Evolutionary conservation across 257 asterid genomes (phyloP).

Genomic region (Striga asiatica): DNA sequence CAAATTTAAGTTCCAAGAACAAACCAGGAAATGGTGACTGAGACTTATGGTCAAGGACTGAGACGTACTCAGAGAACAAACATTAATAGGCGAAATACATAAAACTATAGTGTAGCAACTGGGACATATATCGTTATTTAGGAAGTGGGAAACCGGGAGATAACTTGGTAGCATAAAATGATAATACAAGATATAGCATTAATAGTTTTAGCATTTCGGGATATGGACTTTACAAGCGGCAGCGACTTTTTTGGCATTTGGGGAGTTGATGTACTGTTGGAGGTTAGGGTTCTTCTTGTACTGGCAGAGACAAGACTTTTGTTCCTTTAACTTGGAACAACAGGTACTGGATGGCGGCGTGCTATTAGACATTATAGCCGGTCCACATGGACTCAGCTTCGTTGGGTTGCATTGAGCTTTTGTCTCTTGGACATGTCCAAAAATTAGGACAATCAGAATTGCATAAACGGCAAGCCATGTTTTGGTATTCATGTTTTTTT

Average conservation of each 20-base stretch:
- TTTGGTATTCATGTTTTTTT: constrained; percentile 25
- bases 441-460: constrained; percentile 22
- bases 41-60: neutral
- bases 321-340: constrained; percentile 27
- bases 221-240: constrained; percentile 9
- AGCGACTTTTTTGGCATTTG: constrained; percentile 19
- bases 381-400: constrained; percentile 69
- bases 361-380: constrained; percentile 46
- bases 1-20: neutral
- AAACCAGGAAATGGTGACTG: neutral
- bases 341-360: constrained; percentile 19
- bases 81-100: neutral
- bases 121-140: too few species aligned
- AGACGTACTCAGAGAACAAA: neutral
- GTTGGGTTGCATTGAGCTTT: constrained; percentile 50
- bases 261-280: constrained; percentile 18
- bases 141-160: neutral
- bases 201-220: constrained; percentile 22
- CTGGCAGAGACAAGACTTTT: constrained; percentile 29
- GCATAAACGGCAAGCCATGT: constrained; percentile 21
- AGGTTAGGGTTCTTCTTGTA: constrained; percentile 18
- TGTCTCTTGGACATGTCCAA: constrained; percentile 24
- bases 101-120: neutral
- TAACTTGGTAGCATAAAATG: neutral
- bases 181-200: neutral